Conservation (phyloP, 1,139 yeast species). For the Saccharomyces hybrid region DNA sequence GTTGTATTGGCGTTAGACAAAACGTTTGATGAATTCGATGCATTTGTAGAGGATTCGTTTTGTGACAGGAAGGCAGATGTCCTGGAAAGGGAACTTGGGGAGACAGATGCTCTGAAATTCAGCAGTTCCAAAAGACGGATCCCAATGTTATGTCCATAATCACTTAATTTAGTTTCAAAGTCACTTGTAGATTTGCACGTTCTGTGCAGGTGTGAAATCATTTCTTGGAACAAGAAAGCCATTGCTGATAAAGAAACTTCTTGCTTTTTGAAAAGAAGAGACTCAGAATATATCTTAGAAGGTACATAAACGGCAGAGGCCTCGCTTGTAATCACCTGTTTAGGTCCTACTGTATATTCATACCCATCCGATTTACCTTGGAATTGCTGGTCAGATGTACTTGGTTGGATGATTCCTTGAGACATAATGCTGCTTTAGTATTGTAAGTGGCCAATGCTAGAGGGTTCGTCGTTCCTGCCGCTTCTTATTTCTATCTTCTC, state of each 20-base stretch:
- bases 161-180: constrained; percentile 65
- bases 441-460: neutral
- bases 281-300: constrained; percentile 9
- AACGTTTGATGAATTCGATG: constrained; percentile 2
- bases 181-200: constrained; percentile 31
- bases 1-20: constrained; percentile 34
- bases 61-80: constrained; percentile 26
- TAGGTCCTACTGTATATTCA: neutral
- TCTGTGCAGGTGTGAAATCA: constrained; percentile 23
- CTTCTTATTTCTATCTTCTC: neutral
- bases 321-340: neutral
- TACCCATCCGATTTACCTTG: neutral
- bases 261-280: constrained; percentile 25
- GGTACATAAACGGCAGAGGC: neutral
- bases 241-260: constrained; percentile 32
- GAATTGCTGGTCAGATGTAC: neutral
- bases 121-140: constrained; percentile 50
- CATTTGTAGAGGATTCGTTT: constrained; percentile 6
- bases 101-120: constrained; percentile 42
- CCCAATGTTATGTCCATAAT: constrained; percentile 70
- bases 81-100: constrained; percentile 15
- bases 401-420: neutral
- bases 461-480: neutral
- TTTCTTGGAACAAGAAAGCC: constrained; percentile 28
- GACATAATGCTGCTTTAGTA: neutral